phyloP scores from a whole-genome alignment of 345 rosid genomes.

The Gossypium stocksii region DNA sequence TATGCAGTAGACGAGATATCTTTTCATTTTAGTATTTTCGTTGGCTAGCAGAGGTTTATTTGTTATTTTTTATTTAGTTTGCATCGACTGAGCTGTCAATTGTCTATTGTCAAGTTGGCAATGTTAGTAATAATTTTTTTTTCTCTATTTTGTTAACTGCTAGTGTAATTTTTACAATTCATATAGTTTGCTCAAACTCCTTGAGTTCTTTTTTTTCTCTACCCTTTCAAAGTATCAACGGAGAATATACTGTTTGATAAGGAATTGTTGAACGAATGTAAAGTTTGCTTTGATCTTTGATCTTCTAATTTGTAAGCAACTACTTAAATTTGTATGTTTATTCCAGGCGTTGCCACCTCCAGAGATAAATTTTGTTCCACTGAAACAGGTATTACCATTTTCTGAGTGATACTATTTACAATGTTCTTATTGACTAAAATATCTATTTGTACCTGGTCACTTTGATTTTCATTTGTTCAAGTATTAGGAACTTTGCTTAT shows the following conservation, averaged over 20 bases:
- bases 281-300: too few species aligned
- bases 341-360: slow-evolving; percentile 70
- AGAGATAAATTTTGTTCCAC: slow-evolving; percentile 66
- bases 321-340: slow-evolving; percentile 14
- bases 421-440: background rate
- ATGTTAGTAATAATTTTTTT: background rate
- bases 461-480: background rate
- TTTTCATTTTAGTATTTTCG: background rate
- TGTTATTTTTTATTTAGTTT: background rate
- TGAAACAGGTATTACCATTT: slow-evolving; percentile 54
- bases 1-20: background rate
- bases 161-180: background rate
- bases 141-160: background rate
- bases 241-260: too few species aligned
- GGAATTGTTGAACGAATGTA: too few species aligned
- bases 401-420: background rate
- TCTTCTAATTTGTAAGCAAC: background rate
- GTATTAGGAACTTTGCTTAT: background rate
- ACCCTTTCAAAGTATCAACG: too few species aligned
- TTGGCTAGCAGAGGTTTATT: background rate
- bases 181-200: background rate
- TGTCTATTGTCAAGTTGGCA: background rate
- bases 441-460: background rate
- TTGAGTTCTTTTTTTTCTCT: background rate
- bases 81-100: background rate